Base-by-base conservation (phyloP, 2,329 filamentous ascomycete genomes). In the Penicillium sclerotiorum region DNA sequence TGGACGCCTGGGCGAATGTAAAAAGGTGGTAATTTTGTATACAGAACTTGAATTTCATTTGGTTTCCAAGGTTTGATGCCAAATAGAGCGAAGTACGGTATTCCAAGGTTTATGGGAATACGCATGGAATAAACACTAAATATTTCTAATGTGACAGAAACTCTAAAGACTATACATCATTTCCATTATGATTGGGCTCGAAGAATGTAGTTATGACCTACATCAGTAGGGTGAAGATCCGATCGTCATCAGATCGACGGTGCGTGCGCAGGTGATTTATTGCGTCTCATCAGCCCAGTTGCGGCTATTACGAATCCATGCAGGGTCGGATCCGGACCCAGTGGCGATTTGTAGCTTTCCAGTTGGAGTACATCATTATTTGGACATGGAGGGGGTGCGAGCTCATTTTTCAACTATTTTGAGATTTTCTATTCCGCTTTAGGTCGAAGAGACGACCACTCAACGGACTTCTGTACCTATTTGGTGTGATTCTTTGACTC, bases 281-380 rank as follows among this genome's bases (percentile, higher is more conserved):
- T 58, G 44, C 57, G 46, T 58, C 46, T 57, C 53, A 56, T 59
- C 50, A 60, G 56, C 52, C 56, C 47, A 49, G 45, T 50, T 51
- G 38, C 50, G 41, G 49, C 45, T 49, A 52, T 45, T 42, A 52
- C 44, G 23, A 35, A 43, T 35, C 47, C 41, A 39, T 47, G 43
- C 38, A 50, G 47, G 45, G 33, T 21, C 13, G 27, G 27, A n/a
- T 18, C 27, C 39, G 27, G 39, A 9, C 18, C n/a, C n/a, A 36
- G 33, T 36, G 33, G 33, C 33, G 33, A 36, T 15, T 8, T 18
- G 8, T 18, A 6, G 15, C 20, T 2, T 18, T 15, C 5, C 5
- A 6, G n/a, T 8, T 6, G 32, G 8, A 5, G 15, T 32, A 18
- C n/a, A 6, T 27, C 13, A 12, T 40, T 17, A 8, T 13, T 23